Conservation (phyloP, 768 basidiomycete species). For the Trametes sanguinea region DNA sequence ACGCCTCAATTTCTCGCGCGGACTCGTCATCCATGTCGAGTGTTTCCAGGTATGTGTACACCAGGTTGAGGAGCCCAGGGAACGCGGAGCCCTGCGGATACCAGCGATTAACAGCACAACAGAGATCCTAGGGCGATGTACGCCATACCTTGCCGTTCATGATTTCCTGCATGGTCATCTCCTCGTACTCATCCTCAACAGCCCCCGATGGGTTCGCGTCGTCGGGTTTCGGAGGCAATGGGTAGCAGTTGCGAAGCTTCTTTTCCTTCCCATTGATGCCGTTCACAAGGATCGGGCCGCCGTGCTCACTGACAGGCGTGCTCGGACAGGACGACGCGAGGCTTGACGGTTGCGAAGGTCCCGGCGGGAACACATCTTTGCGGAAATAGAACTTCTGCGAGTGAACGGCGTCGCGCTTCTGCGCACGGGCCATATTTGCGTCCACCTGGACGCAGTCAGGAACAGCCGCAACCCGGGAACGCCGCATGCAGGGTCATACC, state of each 20-base stretch:
- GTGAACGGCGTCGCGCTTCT: conserved; percentile 74
- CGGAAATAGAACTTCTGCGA: conserved; percentile 88
- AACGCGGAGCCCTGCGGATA: conserved; percentile 57
- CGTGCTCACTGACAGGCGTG: conserved; percentile 28
- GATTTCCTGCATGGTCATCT: conserved; percentile 91
- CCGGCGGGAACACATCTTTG: conserved; percentile 69
- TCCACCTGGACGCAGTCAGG: conserved; percentile 66
- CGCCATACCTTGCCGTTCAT: conserved; percentile 82
- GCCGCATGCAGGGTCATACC: conserved; percentile 42
- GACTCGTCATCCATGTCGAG: conserved; percentile 71
- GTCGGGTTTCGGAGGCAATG: conserved; percentile 54
- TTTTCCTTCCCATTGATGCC: conserved; percentile 53
- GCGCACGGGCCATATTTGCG: conserved; percentile 93
- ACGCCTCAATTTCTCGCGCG: conserved; percentile 64
- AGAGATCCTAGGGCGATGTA: background rate
- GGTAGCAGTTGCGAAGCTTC: conserved; percentile 73
- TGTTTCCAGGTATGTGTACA: conserved; percentile 83
- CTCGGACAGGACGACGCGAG: conserved; percentile 25
- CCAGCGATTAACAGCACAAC: background rate
- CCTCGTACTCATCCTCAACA: conserved; percentile 84
- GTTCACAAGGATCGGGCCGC: conserved; percentile 17
- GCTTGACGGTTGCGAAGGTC: conserved; percentile 35
- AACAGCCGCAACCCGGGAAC: background rate
- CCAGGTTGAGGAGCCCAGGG: conserved; percentile 80
- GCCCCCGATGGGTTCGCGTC: conserved; percentile 44